These are phyloP conservation scores for Barbatosphaeria neglecta DNA, from an alignment of 495 filamentous ascomycete genomes.

Conservation along the genomic window DNA sequence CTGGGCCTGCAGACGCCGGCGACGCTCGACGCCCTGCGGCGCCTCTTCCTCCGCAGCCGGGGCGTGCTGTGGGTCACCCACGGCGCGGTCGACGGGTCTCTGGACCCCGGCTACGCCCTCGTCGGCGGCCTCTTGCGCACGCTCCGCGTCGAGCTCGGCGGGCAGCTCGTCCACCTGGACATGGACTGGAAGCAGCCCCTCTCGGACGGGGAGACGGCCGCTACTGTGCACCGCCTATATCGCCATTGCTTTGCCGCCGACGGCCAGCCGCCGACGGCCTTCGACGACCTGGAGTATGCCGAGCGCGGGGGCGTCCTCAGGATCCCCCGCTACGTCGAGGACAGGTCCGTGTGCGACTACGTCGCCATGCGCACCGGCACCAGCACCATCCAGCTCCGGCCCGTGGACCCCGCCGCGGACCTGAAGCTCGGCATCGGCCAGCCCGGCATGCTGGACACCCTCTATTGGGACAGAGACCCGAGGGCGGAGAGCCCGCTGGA, in stretches of 20 bases:
- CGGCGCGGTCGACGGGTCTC: background rate
- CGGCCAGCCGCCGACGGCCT: no score
- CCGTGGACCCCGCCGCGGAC: slow-evolving; percentile 10
- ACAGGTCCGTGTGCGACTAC: slow-evolving; percentile 3
- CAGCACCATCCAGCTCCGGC: background rate
- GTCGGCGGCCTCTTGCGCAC: slow-evolving; percentile 1
- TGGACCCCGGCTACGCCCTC: slow-evolving; percentile 1
- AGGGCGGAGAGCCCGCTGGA: slow-evolving; percentile 2
- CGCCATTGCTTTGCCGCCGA: no score
- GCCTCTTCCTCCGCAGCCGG: background rate
- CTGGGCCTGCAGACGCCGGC: background rate
- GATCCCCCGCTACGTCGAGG: slow-evolving; percentile 7
- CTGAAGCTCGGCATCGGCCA: slow-evolving; percentile 13
- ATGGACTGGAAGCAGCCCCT: background rate
- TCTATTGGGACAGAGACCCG: slow-evolving; percentile 14
- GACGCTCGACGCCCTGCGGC: background rate
- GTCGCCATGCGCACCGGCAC: background rate
- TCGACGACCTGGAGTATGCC: background rate
- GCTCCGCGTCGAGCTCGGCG: slow-evolving; percentile 2
- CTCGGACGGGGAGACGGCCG: background rate
- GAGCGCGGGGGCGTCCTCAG: background rate
- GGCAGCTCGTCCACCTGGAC: background rate
- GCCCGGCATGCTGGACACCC: slow-evolving; percentile 16
- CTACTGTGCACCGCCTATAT: background rate
- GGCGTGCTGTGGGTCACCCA: slow-evolving; percentile 5